Evolutionary conservation across 495 filamentous ascomycete species (phyloP).

Genomic region (Aspergillus heteromorphus): DNA sequence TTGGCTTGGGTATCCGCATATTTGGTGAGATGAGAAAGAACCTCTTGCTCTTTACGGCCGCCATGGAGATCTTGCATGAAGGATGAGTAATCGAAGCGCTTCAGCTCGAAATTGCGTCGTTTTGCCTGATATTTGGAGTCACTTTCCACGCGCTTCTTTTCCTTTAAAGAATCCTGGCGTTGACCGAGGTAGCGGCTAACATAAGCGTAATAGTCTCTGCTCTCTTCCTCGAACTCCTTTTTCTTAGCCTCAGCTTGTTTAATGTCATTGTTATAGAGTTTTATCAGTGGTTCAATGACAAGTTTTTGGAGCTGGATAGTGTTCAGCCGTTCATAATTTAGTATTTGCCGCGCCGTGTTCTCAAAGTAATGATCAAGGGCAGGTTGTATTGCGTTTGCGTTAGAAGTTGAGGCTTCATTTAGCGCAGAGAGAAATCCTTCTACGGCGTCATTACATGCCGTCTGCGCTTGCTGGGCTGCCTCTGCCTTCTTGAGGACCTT

Average conservation of each 20-base stretch:
- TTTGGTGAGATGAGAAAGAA: constrained; percentile 90
- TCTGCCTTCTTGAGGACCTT: constrained; percentile 91
- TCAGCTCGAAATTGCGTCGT: constrained; percentile 89
- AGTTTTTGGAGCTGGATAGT: constrained; percentile 78
- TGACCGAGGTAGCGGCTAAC: constrained; percentile 92
- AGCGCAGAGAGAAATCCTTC: constrained; percentile 80
- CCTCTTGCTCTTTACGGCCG: constrained; percentile 94
- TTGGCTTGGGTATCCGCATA: constrained; percentile 89
- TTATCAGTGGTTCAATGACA: constrained; percentile 88
- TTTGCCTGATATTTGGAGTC: constrained; percentile 96
- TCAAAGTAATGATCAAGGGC: constrained; percentile 98
- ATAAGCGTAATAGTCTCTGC: constrained; percentile 94
- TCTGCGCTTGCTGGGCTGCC: constrained; percentile 72
- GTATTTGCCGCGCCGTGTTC: constrained; percentile 88
- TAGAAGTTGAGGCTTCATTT: constrained; percentile 80
- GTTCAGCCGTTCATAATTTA: constrained; percentile 80
- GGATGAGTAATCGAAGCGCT: constrained; percentile 96
- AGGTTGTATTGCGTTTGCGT: constrained; percentile 91
- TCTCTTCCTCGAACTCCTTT: constrained; percentile 97
- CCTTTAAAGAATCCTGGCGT: constrained; percentile 89
- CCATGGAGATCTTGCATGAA: constrained; percentile 99
- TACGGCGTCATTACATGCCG: constrained; percentile 77
- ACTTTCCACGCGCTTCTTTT: constrained; percentile 91
- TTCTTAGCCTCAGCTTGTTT: constrained; percentile 97
- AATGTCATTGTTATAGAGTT: constrained; percentile 90